phyloP scores from a whole-genome alignment of 2,329 filamentous ascomycete genomes.

The Grosmannia serpens region DNA sequence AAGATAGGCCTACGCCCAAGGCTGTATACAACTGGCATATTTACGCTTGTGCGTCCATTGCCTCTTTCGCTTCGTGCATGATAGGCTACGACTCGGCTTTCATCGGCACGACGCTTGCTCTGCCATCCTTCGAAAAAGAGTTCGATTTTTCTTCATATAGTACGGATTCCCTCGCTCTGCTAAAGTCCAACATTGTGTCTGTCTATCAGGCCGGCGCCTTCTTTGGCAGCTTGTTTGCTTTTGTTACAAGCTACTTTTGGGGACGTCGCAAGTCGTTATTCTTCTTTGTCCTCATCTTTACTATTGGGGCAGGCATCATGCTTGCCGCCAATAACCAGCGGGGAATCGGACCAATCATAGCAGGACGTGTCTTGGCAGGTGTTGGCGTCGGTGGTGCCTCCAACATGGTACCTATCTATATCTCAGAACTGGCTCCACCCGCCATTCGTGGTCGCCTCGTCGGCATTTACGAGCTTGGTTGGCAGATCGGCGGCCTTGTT shows the following conservation, averaged over 20 bases:
- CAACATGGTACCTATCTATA: conserved; percentile 53
- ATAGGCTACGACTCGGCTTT: conserved; percentile 61
- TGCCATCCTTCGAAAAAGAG: conserved; percentile 57
- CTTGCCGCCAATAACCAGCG: conserved; percentile 49
- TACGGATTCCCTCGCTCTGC: conserved; percentile 36
- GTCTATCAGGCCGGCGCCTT: conserved; percentile 76
- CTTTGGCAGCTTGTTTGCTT: conserved; percentile 64
- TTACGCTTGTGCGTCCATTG: conserved; percentile 40
- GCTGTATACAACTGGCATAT: conserved; percentile 51
- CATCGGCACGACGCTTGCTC: conserved; percentile 63
- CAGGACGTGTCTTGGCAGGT: conserved; percentile 50
- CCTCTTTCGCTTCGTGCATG: conserved; percentile 44
- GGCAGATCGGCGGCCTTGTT: conserved; percentile 51
- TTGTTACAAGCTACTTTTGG: conserved; percentile 52
- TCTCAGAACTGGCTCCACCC: conserved; percentile 48
- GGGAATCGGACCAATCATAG: conserved; percentile 53
- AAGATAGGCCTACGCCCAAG: conserved; percentile 45
- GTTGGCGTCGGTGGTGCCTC: conserved; percentile 52
- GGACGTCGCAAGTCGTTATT: conserved; percentile 56
- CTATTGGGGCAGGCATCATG: conserved; percentile 62
- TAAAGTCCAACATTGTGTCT: conserved; percentile 67
- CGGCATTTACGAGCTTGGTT: conserved; percentile 55
- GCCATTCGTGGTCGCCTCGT: conserved; percentile 53
- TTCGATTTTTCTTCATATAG: conserved; percentile 49
- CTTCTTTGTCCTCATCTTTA: conserved; percentile 51